phyloP scores from a whole-genome alignment of 768 basidiomycete genomes.

The Gloeophyllum trabeum region DNA sequence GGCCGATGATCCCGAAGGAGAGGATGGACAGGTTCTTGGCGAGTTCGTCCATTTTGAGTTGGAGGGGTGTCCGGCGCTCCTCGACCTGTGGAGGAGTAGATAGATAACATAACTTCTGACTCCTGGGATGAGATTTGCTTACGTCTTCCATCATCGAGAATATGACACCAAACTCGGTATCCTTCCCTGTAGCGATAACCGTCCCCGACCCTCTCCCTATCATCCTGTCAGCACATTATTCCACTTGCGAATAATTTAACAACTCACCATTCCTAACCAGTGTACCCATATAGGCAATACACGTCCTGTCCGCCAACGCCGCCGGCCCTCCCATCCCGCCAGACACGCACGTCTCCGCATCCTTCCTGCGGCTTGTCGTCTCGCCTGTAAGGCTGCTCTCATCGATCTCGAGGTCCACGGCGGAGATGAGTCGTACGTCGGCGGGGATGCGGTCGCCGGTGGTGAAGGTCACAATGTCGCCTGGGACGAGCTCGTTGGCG shows the following conservation, averaged over 20 bases:
- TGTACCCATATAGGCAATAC: constrained; percentile 94
- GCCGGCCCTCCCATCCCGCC: constrained; percentile 28
- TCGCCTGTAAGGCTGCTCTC: constrained; percentile 95
- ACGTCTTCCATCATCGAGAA: constrained; percentile 99
- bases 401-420: constrained; percentile 86
- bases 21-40: constrained; percentile 84
- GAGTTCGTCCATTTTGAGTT: constrained; percentile 92
- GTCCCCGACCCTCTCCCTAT: constrained; percentile 74
- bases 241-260: no score
- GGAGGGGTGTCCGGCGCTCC: constrained; percentile 86
- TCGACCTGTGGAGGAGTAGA: constrained; percentile 59
- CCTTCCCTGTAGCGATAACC: constrained; percentile 75
- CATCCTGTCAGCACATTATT: no score
- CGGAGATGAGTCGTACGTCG: constrained; percentile 74
- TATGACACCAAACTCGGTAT: constrained; percentile 92
- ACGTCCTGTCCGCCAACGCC: constrained; percentile 74
- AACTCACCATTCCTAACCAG: constrained; percentile 74
- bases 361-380: constrained; percentile 71
- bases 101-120: no score
- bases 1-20: constrained; percentile 89
- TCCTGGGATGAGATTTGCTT: no score
- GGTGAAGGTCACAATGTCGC: constrained; percentile 80
- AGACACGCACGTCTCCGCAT: constrained; percentile 34
- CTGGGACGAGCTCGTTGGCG: constrained; percentile 94
- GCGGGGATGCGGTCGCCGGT: constrained; percentile 94